phyloP scores from a whole-genome alignment of 768 basidiomycete genomes.

The Baorangia bicolor region DNA sequence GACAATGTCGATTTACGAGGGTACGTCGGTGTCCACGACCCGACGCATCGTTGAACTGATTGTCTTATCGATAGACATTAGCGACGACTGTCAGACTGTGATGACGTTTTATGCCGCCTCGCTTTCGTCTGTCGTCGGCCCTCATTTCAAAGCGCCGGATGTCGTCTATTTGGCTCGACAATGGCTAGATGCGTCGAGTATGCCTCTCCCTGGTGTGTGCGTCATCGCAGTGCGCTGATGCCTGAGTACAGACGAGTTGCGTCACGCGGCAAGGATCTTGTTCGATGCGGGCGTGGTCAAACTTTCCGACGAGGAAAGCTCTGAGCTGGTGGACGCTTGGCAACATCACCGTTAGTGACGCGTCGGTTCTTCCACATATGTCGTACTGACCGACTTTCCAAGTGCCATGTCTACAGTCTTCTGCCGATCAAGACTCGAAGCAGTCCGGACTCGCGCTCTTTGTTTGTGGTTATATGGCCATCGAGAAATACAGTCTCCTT shows the following conservation, averaged over 20 bases:
- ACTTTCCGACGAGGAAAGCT: slow-evolving; percentile 67
- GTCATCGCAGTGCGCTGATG: slow-evolving; percentile 6
- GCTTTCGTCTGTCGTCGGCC: slow-evolving; percentile 59
- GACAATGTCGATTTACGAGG: slow-evolving; percentile 71
- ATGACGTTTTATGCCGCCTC: slow-evolving; percentile 81
- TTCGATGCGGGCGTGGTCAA: slow-evolving; percentile 75
- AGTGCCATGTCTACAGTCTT: slow-evolving; percentile 66
- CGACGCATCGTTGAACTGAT: not conserved
- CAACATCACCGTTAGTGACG: slow-evolving; percentile 55
- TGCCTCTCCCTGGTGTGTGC: slow-evolving; percentile 14
- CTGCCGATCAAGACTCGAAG: slow-evolving; percentile 55
- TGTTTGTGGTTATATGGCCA: slow-evolving; percentile 79
- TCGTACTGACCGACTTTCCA: slow-evolving; percentile 9
- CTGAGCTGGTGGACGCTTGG: slow-evolving; percentile 57
- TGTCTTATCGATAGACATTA: slow-evolving; percentile 47
- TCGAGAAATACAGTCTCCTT: slow-evolving; percentile 75
- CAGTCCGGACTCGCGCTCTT: slow-evolving; percentile 71
- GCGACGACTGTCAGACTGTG: slow-evolving; percentile 67
- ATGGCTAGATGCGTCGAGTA: slow-evolving; percentile 79
- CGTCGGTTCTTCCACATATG: not conserved
- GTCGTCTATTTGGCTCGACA: slow-evolving; percentile 68
- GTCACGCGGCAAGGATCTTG: slow-evolving; percentile 71
- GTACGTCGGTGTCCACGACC: slow-evolving; percentile 32
- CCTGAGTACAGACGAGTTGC: slow-evolving; percentile 57
- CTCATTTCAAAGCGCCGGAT: slow-evolving; percentile 62